phyloP scores from a whole-genome alignment of 805 yeast species.

The Saccharomyces paradoxus region DNA sequence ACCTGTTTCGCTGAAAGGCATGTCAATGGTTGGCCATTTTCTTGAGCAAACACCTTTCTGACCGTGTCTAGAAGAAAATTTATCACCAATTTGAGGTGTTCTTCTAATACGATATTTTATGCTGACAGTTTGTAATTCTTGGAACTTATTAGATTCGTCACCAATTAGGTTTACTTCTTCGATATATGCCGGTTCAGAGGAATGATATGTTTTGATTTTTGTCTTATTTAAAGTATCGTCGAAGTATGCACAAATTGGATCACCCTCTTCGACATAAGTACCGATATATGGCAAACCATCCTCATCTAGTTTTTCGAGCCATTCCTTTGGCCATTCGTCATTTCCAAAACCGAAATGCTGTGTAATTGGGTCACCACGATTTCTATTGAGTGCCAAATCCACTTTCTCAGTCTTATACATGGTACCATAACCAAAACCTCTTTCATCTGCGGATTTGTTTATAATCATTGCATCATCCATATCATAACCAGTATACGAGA shows the following conservation, averaged over 20 bases:
- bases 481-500: constrained; percentile 97
- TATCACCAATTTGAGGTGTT: constrained; percentile 93
- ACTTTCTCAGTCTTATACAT: constrained; percentile 91
- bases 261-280: constrained; percentile 83
- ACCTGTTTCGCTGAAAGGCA: constrained; percentile 96
- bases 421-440: constrained; percentile 97
- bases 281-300: constrained; percentile 94
- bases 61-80: constrained; percentile 95
- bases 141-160: constrained; percentile 57
- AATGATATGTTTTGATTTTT: constrained; percentile 85
- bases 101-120: constrained; percentile 88
- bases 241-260: constrained; percentile 86
- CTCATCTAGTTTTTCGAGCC: constrained; percentile 80
- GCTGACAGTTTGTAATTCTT: constrained; percentile 76
- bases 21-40: constrained; percentile 93
- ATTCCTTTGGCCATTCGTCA: constrained; percentile 85
- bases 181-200: constrained; percentile 87
- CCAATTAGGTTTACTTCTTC: constrained; percentile 91
- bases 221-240: constrained; percentile 90
- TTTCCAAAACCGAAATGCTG: constrained; percentile 91
- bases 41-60: constrained; percentile 98
- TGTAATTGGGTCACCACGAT: constrained; percentile 89
- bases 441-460: constrained; percentile 93
- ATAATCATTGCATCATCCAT: constrained; percentile 99
- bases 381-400: constrained; percentile 67